Conservation (phyloP, 257 asterid genomes). For the Anisodus acutangulus region DNA sequence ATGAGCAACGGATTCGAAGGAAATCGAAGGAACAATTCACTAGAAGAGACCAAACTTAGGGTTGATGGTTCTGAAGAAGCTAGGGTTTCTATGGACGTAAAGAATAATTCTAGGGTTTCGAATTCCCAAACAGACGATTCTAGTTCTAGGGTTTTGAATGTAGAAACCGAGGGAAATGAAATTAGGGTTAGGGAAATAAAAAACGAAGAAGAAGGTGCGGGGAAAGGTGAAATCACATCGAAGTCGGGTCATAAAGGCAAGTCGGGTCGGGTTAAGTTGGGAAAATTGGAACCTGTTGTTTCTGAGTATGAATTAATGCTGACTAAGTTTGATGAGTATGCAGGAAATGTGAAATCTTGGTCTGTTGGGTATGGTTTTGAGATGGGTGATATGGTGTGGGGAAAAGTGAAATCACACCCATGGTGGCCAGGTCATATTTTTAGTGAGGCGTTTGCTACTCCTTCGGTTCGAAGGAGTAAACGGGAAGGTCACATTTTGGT, state of each 20-base stretch:
- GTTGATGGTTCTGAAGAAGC: constrained; percentile 32
- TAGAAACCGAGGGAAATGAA: constrained; percentile 24
- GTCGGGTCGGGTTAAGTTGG: constrained; percentile 17
- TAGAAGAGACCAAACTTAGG: constrained; percentile 26
- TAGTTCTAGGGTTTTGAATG: constrained; percentile 17
- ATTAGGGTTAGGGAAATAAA: constrained; percentile 34
- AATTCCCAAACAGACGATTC: constrained; percentile 38
- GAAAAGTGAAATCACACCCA: constrained; percentile 96
- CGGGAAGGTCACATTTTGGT: constrained; percentile 80
- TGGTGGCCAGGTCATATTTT: constrained; percentile 99
- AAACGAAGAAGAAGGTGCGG: not conserved
- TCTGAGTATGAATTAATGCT: constrained; percentile 55
- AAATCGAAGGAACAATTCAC: constrained; percentile 29
- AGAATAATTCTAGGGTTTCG: constrained; percentile 20
- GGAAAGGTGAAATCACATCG: too few species aligned
- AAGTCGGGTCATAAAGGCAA: not conserved
- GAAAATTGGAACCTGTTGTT: constrained; percentile 19
- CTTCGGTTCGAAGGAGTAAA: constrained; percentile 73
- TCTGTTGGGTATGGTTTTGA: constrained; percentile 66
- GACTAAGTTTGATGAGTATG: constrained; percentile 71
- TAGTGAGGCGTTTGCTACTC: constrained; percentile 69
- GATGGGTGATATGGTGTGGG: constrained; percentile 99
- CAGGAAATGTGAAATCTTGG: constrained; percentile 50
- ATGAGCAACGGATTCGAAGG: constrained; percentile 43
- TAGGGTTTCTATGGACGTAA: constrained; percentile 36